Percentiles rank a stretch among this genome's conserved stretches.
phyloP scores from a whole-genome alignment of 2,329 filamentous ascomycete species.

The Cryphonectria nitschkei region DNA sequence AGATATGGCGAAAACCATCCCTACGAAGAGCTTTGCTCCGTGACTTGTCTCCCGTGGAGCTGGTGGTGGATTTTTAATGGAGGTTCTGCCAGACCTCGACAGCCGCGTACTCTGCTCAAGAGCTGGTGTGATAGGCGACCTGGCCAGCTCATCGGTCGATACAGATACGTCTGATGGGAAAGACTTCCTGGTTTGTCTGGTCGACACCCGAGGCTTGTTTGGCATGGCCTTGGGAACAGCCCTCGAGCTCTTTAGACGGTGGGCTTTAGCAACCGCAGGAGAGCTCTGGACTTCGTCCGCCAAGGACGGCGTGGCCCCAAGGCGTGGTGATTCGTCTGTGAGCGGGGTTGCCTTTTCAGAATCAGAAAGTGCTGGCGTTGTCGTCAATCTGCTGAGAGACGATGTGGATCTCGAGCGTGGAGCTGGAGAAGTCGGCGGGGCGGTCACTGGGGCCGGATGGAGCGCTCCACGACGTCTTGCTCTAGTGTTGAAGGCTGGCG shows the following conservation, averaged over 20 bases:
- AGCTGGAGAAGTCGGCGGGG: constrained; percentile 15
- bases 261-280: constrained; percentile 38
- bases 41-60: constrained; percentile 20
- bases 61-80: constrained; percentile 27
- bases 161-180: constrained; percentile 38
- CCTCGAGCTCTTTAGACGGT: constrained; percentile 34
- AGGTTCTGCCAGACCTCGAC: constrained; percentile 32
- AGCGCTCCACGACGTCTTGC: constrained; percentile 9
- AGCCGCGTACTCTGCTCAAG: constrained; percentile 43
- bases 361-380: constrained; percentile 44
- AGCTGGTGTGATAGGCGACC: constrained; percentile 43
- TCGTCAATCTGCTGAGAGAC: constrained; percentile 45
- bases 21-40: constrained; percentile 60
- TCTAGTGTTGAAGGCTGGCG: constrained; percentile 26
- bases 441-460: neutral
- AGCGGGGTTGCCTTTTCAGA: constrained; percentile 43
- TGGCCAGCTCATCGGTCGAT: constrained; percentile 54
- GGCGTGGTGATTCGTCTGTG: constrained; percentile 38
- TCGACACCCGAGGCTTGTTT: constrained; percentile 35
- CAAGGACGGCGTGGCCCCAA: constrained; percentile 15
- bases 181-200: constrained; percentile 34
- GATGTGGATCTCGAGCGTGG: constrained; percentile 38
- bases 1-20: constrained; percentile 88
- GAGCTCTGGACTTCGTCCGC: constrained; percentile 35
- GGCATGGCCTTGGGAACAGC: constrained; percentile 35